These are phyloP conservation scores for Termitomyces sp. DNA, from an alignment of 768 basidiomycete species.

Conservation along the genomic window DNA sequence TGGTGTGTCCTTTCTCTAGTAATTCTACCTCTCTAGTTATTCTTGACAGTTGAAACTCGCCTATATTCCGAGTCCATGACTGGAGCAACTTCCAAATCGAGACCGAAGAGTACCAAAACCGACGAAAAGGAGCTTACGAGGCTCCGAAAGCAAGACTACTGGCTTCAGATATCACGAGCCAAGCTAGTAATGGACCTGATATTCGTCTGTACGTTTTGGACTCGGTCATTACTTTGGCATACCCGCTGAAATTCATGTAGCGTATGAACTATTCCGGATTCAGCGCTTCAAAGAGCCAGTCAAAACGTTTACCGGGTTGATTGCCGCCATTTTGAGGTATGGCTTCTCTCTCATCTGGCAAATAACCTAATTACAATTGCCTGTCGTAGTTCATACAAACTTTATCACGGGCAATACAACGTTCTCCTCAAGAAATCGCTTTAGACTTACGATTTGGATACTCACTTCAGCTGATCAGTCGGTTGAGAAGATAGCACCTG, in stretches of 20 bases:
- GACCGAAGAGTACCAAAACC: constrained; percentile 50
- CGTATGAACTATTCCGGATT: constrained; percentile 76
- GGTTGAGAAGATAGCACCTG: neutral
- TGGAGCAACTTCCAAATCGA: constrained; percentile 68
- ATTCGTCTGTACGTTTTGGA: constrained; percentile 69
- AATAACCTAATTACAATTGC: constrained; percentile 12
- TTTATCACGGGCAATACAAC: constrained; percentile 70
- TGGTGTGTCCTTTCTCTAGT: constrained; percentile 36
- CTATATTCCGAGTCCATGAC: constrained; percentile 72
- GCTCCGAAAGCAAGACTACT: constrained; percentile 69
- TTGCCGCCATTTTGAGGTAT: constrained; percentile 73
- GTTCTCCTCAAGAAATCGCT: constrained; percentile 51
- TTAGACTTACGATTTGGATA: constrained; percentile 10
- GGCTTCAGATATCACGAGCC: constrained; percentile 65
- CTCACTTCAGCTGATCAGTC: neutral
- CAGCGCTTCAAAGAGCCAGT: constrained; percentile 57
- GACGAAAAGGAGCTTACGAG: constrained; percentile 71
- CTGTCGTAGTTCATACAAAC: constrained; percentile 58
- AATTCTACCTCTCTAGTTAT: neutral
- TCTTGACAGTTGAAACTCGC: constrained; percentile 60
- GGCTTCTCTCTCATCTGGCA: neutral
- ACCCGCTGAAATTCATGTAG: constrained; percentile 32
- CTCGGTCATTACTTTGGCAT: constrained; percentile 13
- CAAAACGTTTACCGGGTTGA: constrained; percentile 65
- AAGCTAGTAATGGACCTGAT: constrained; percentile 84